Conservation (phyloP, 306 rosid species). For the Cucumis sativus region Cucumber_9930_V3 NC_026656.2:3765001-3765500, state of each 20-base stretch:
- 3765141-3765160: neutral
- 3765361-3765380: neutral
- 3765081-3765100: neutral
- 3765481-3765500: neutral
- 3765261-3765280: conserved; percentile 4
- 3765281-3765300: neutral
- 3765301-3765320: neutral
- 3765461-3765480: neutral
- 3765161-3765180: neutral
- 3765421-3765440: neutral
- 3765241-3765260: neutral
- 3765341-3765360: neutral
- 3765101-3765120: neutral
- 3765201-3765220: neutral
- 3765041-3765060: neutral
- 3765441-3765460: neutral
- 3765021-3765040: neutral
- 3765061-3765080: neutral
- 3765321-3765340: neutral
- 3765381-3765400: neutral
- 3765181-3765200: neutral
- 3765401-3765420: neutral
- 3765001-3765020: neutral
- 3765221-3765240: neutral
- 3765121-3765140: neutral